These are phyloP conservation scores for Hypomontagnella submonticulosa DNA, from an alignment of 495 filamentous ascomycete genomes.

Conservation along the genomic window DNA sequence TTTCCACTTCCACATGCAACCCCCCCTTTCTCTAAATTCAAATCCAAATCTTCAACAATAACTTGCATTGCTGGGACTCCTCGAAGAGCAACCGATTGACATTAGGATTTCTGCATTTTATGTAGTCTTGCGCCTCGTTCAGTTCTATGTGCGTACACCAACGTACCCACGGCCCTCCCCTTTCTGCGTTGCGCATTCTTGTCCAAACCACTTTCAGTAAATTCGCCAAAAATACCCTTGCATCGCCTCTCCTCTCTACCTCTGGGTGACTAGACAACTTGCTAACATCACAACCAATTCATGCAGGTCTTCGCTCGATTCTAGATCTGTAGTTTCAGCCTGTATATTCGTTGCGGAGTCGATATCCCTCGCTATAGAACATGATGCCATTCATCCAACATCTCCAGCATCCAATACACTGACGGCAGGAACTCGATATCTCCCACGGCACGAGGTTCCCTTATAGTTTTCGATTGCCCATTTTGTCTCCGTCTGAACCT, in stretches of 20 bases:
- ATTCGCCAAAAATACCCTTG: conserved; percentile 30
- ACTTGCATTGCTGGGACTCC: background rate
- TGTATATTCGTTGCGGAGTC: conserved; percentile 40
- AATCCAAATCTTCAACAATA: conserved; percentile 19
- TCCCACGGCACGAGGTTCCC: background rate
- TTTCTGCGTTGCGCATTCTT: conserved; percentile 35
- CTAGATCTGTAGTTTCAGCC: conserved; percentile 35
- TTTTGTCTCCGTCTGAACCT: conserved; percentile 5
- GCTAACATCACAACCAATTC: conserved; percentile 35
- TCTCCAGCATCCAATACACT: conserved; percentile 46
- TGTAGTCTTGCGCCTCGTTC: conserved; percentile 34
- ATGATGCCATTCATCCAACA: conserved; percentile 46
- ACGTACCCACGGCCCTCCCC: background rate
- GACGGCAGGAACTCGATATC: conserved; percentile 44
- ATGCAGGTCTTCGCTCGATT: conserved; percentile 43
- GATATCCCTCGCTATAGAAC: conserved; percentile 40
- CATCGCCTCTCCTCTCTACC: conserved; percentile 15
- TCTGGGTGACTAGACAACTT: conserved; percentile 24
- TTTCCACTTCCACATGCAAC: conserved; percentile 16
- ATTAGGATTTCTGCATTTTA: conserved; percentile 30
- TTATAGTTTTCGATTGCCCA: conserved; percentile 30
- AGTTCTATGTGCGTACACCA: conserved; percentile 39
- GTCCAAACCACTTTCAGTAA: conserved; percentile 32
- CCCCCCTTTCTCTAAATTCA: conserved; percentile 13
- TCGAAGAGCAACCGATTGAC: conserved; percentile 5